phyloP scores from a whole-genome alignment of 176 grass and related monocot species.

The Carex kokanica region DNA sequence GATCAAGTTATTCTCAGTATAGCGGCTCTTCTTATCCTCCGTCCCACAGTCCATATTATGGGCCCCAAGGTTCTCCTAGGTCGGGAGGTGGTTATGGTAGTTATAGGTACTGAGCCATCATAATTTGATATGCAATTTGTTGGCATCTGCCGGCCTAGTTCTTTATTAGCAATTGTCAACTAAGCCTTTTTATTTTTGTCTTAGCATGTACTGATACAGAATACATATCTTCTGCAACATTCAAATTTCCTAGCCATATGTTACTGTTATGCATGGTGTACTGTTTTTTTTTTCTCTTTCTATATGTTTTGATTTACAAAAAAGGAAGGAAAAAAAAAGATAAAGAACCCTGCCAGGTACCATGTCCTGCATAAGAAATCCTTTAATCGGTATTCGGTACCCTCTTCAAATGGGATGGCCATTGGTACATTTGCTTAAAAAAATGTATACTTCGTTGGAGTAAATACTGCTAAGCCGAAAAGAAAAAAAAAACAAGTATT shows the following conservation, averaged over 20 bases:
- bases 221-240: background rate
- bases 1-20: slow-evolving; percentile 73
- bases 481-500: too few relatives aligned
- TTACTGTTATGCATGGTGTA: background rate
- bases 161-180: background rate
- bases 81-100: slow-evolving; percentile 61
- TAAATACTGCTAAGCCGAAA: too few relatives aligned
- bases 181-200: background rate
- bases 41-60: slow-evolving; percentile 58
- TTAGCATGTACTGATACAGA: slow-evolving; percentile 2
- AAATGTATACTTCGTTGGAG: too few relatives aligned
- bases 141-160: background rate
- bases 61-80: slow-evolving; percentile 55
- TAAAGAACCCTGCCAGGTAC: too few relatives aligned
- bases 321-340: too few relatives aligned
- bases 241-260: background rate
- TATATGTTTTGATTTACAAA: too few relatives aligned
- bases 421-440: too few relatives aligned
- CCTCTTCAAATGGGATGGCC: too few relatives aligned
- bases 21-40: slow-evolving; percentile 52
- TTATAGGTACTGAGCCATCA: slow-evolving; percentile 51
- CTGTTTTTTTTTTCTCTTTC: background rate
- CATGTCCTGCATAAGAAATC: too few relatives aligned
- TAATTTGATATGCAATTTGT: background rate
- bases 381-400: too few relatives aligned